phyloP scores from a whole-genome alignment of 768 basidiomycete species.

The Crepidotus variabilis region DNA sequence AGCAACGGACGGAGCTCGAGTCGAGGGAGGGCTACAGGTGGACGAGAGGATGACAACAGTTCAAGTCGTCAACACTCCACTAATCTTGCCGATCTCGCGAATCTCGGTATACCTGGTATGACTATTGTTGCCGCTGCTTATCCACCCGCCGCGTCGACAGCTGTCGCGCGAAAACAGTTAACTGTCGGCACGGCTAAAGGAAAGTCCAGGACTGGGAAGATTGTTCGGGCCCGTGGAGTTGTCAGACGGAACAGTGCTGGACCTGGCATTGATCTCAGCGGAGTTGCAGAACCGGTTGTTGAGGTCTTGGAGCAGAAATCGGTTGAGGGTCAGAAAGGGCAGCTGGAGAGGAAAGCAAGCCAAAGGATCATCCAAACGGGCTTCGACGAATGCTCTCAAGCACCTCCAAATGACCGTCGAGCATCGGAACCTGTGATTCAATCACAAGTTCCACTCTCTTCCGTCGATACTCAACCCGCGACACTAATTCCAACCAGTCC shows the following conservation, averaged over 20 bases:
- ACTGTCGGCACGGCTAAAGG: conserved; percentile 11
- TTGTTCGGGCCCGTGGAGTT: conserved; percentile 1
- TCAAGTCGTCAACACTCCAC: conserved; percentile 4
- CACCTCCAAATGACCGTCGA: neutral
- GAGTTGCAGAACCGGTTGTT: conserved; percentile 5
- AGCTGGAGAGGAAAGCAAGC: conserved; percentile 7
- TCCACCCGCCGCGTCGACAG: conserved; percentile 1
- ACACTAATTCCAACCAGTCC: too few relatives aligned
- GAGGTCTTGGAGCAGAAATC: conserved; percentile 10
- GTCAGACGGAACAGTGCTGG: conserved; percentile 9
- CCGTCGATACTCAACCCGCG: neutral
- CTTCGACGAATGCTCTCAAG: neutral
- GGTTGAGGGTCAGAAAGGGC: conserved; percentile 2
- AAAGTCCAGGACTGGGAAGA: conserved; percentile 2
- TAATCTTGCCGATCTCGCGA: conserved; percentile 1
- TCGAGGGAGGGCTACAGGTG: conserved; percentile 4
- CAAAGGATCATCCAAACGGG: neutral
- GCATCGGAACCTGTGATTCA: neutral
- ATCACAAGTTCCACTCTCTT: neutral
- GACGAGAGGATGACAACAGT: neutral
- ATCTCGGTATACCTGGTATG: conserved; percentile 2
- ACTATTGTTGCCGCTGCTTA: conserved; percentile 8
- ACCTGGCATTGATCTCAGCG: conserved; percentile 2
- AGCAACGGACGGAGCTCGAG: conserved; percentile 4
- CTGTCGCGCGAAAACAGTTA: conserved; percentile 4